Evolutionary conservation across 257 asterid species (phyloP).

Genomic region (Vinca minor): DNA sequence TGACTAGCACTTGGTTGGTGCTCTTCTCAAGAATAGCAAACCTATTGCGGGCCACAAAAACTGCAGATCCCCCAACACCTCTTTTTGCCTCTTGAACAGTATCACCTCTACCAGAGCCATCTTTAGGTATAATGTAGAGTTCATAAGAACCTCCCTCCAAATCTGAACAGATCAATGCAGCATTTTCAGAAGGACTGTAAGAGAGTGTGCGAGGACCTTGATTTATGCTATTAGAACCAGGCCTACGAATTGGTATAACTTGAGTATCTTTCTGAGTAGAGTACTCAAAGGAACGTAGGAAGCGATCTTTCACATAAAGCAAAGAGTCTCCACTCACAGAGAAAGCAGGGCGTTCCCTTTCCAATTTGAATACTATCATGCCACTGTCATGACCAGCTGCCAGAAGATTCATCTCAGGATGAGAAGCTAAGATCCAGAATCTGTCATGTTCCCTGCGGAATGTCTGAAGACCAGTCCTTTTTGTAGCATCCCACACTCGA

Average conservation of each 20-base stretch:
- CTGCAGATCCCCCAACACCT: constrained; percentile 86
- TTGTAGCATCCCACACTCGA: constrained; percentile 98
- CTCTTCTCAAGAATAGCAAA: constrained; percentile 93
- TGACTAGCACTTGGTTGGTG: constrained; percentile 68
- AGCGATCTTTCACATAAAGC: constrained; percentile 79
- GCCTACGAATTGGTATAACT: constrained; percentile 84
- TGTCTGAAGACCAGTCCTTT: constrained; percentile 93
- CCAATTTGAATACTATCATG: constrained; percentile 95
- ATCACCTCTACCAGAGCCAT: constrained; percentile 74
- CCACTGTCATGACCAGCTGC: constrained; percentile 99
- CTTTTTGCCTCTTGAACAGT: constrained; percentile 81
- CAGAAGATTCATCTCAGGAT: constrained; percentile 95
- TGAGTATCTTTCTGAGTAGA: constrained; percentile 83
- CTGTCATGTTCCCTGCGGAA: constrained; percentile 98
- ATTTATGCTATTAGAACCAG: constrained; percentile 75
- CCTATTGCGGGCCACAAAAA: constrained; percentile 84
- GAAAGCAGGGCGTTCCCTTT: constrained; percentile 96
- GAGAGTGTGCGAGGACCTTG: constrained; percentile 84
- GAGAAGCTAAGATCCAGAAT: constrained; percentile 93
- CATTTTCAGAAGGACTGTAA: constrained; percentile 91
- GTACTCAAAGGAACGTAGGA: constrained; percentile 71
- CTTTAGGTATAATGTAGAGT: constrained; percentile 71
- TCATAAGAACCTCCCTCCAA: constrained; percentile 91
- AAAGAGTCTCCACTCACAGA: constrained; percentile 71
- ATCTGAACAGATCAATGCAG: constrained; percentile 81